A percentile compares a stretch with the other conserved stretches of the same genome.
Conservation (phyloP, 2,329 filamentous ascomycete genomes). For the Arachnopeziza araneosa region DNA sequence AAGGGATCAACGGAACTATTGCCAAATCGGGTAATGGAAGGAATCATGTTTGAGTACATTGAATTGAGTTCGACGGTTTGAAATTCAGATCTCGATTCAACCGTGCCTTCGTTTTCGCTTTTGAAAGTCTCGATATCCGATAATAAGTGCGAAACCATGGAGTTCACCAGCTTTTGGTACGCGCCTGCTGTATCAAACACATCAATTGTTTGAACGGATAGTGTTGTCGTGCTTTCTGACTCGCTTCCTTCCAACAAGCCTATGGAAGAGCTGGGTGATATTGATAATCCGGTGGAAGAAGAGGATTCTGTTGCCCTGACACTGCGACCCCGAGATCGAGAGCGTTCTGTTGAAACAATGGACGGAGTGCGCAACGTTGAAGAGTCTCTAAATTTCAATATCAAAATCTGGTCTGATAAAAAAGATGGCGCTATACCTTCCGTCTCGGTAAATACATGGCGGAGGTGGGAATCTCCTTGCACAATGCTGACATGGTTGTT, state of each 20-base stretch:
- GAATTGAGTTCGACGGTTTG: too few relatives aligned
- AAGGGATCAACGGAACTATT: conserved; percentile 32
- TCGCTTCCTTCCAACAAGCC: not conserved
- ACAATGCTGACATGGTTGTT: conserved; percentile 49
- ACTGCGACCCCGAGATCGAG: not conserved
- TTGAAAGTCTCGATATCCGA: not conserved
- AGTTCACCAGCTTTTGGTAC: conserved; percentile 21
- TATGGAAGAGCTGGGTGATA: too few relatives aligned
- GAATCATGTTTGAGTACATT: not conserved
- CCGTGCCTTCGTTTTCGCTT: too few relatives aligned
- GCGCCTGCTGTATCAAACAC: conserved; percentile 13
- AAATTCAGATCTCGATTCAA: too few relatives aligned
- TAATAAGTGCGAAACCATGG: conserved; percentile 18
- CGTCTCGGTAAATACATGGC: conserved; percentile 41
- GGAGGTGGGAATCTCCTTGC: conserved; percentile 47
- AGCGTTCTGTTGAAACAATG: not conserved
- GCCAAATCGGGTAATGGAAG: conserved; percentile 20
- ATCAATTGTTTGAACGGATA: conserved; percentile 6
- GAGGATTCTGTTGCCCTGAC: too few relatives aligned
- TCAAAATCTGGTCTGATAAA: conserved; percentile 12
- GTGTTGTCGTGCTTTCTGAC: not conserved
- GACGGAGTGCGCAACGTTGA: conserved; percentile 1
- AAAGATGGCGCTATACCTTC: conserved; percentile 1
- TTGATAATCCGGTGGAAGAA: too few relatives aligned
- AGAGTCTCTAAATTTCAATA: conserved; percentile 7